A percentile compares a stretch with the other conserved stretches of the same genome.
Conservation (phyloP, 768 basidiomycete genomes). For the Suillus luteus region DNA sequence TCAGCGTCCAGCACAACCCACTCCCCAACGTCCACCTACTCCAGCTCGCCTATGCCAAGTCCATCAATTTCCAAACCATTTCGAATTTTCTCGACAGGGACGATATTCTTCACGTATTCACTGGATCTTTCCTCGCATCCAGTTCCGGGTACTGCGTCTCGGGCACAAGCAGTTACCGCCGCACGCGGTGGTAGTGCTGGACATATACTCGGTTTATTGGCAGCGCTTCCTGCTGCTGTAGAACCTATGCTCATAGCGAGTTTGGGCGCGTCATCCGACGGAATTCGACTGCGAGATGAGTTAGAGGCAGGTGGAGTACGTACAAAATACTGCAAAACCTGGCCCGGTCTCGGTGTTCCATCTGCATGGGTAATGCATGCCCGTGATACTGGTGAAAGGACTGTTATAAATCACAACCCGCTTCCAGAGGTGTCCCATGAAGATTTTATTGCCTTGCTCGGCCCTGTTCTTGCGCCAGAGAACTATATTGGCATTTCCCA, state of each 20-base stretch:
- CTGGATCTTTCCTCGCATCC: conserved; percentile 65
- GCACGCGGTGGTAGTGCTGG: conserved; percentile 73
- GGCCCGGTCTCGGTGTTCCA: conserved; percentile 72
- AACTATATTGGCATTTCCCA: conserved; percentile 52
- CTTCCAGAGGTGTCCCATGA: conserved; percentile 86
- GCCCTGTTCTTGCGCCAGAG: conserved; percentile 81
- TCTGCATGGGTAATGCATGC: conserved; percentile 82
- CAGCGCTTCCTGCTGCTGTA: conserved; percentile 26
- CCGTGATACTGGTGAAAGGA: conserved; percentile 62
- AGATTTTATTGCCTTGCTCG: conserved; percentile 78
- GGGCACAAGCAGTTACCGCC: conserved; percentile 72
- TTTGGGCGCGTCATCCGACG: conserved; percentile 73
- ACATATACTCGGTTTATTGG: conserved; percentile 66
- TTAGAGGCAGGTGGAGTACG: conserved; percentile 68
- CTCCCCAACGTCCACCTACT: conserved; percentile 10
- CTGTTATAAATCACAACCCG: conserved; percentile 86
- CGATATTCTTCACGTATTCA: conserved; percentile 77
- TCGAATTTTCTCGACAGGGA: conserved; percentile 77
- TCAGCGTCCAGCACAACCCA: background rate
- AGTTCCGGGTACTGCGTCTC: conserved; percentile 53
- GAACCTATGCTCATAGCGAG: conserved; percentile 73
- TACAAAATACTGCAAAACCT: conserved; percentile 73
- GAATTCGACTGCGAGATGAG: conserved; percentile 58
- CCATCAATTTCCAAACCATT: conserved; percentile 40
- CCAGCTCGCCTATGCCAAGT: conserved; percentile 18